Base-by-base conservation (phyloP, 2,329 filamentous ascomycete genomes). In the Plectosphaerella cucumerina region DNA sequence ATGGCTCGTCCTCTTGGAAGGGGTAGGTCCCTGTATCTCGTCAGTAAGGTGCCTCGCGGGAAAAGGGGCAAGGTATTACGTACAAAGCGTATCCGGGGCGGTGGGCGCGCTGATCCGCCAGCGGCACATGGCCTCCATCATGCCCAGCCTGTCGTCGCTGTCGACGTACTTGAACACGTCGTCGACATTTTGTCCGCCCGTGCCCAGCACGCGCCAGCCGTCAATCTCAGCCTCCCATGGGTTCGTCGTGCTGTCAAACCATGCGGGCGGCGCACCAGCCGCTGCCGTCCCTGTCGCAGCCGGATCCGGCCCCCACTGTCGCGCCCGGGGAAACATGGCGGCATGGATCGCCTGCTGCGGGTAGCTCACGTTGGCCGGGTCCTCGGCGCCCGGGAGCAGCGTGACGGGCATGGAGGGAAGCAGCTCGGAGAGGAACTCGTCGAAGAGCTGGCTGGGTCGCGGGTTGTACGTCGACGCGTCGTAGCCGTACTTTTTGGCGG, bases 21-120 rank as follows among this genome's bases (percentile, higher is more conserved):
- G 94, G 94, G 64, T 97, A 99, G 63, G 89, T 92, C 89, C 90
- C 90, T 92, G 53, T 45, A 22, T 17, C 3, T 22, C 17, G 44
- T 60, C 46, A 57, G 56, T 31, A 51, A 49, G 39, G 34, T 15
- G 23, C 11, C 44, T n/a, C 43, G n/a, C 8, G 8, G 2, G n/a
- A 23, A 48, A 23, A 48, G 22, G 51, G 22, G n/a, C n/a, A n/a
- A n/a, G n/a, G n/a, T n/a, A 31, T 6, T 21, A 75, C 88, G 76
- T 77, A 93, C 91, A 96, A 42, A 99, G 66, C 0, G 95, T 99
- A 69, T 99, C 95, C 0, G 95, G 94, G 2, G 94, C 94, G 0
- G 94, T 99, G 2, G 94, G 94, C 5, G 94, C 94, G 58, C 85
- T 85, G 64, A 90, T 89, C 55, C 94, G 81, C 94, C 94, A 99